phyloP scores from a whole-genome alignment of 192 early-diverging fungal species.

The Chytriomyces sp. region DNA sequence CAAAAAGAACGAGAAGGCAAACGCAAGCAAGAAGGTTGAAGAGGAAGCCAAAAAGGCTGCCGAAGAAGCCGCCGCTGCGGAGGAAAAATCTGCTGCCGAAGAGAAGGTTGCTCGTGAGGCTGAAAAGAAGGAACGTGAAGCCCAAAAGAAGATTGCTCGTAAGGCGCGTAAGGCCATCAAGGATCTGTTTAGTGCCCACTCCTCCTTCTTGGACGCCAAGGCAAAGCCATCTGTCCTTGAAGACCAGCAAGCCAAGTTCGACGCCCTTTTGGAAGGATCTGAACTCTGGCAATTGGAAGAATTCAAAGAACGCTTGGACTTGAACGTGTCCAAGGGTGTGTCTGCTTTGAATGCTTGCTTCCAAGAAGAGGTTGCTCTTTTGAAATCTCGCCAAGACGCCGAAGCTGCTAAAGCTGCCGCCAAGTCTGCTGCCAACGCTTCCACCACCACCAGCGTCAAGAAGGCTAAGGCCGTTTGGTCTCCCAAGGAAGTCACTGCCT shows the following conservation, averaged over 20 bases:
- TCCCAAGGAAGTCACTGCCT: conserved; percentile 69
- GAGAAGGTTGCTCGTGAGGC: conserved; percentile 70
- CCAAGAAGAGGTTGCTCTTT: conserved; percentile 43
- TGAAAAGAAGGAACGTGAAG: conserved; percentile 80
- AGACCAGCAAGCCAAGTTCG: conserved; percentile 75
- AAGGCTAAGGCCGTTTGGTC: conserved; percentile 60
- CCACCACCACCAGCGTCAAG: neutral
- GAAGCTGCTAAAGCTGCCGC: conserved; percentile 21
- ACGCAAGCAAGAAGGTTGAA: conserved; percentile 62
- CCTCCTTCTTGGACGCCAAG: conserved; percentile 75
- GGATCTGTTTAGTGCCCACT: conserved; percentile 74
- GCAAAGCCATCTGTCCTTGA: conserved; percentile 69
- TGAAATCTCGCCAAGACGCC: conserved; percentile 28
- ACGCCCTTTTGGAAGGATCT: conserved; percentile 68
- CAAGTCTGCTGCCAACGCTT: conserved; percentile 18
- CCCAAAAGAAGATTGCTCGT: conserved; percentile 83
- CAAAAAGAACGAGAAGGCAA: conserved; percentile 86
- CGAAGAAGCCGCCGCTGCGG: conserved; percentile 64
- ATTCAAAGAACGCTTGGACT: conserved; percentile 53
- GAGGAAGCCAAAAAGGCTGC: conserved; percentile 49
- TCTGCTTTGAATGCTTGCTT: conserved; percentile 40
- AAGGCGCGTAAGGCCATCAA: conserved; percentile 92
- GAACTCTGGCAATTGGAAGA: conserved; percentile 50
- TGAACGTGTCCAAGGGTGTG: conserved; percentile 32
- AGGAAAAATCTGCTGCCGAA: conserved; percentile 62